Base-by-base conservation (phyloP, 2,329 filamentous ascomycete genomes). In the Mycogone perniciosa region DNA sequence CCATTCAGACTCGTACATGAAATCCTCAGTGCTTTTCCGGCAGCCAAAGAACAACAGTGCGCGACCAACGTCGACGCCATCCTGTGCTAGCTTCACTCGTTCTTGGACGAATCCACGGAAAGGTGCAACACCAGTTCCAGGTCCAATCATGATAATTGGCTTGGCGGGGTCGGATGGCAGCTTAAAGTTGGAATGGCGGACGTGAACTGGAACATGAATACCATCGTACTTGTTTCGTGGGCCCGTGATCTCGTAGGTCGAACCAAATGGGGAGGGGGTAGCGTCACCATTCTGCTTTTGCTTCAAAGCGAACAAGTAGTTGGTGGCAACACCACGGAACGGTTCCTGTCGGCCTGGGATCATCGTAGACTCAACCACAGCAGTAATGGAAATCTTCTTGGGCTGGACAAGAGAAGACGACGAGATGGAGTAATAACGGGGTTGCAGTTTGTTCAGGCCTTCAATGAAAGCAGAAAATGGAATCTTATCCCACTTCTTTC, bases 181-280 rank as follows among this genome's bases (percentile, higher is more conserved):
- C 76, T 97, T 97, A 82, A 99, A 99, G 76, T 97, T 99, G 57
- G 93, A 97, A 73, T 96, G 92, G 57, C 93, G 89, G 53, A 99
- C 84, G 66, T 99, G 93, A 10, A 99, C 89, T 3, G 93, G 93
- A 27, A 97, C 86, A 64, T 95, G 91, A 54, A 96, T 85, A 54
- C 92, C 92, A 62, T 96, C 89, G 70, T 97, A 99, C 73, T 95
- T 97, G 79, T 96, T 95, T 63, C 93, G 83, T 11, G 93, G 93
- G 9, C 93, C 93, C 44, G 72, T 85, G 59, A 97, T 86, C 51
- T 89, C 80, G 69, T 97, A 99, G 50, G 85, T 89, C 53, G 92
- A 75, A 49, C 90, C 89, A 62, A 93, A 89, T 29, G 88, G 83
- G 64, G 89, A 85, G 31, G 91, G 89, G 60, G 85, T 76, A 4